Evolutionary conservation across 306 rosid genomes (phyloP), one percentile per base, ranked within the genome.

Genomic region (Delonix regia): DNA sequence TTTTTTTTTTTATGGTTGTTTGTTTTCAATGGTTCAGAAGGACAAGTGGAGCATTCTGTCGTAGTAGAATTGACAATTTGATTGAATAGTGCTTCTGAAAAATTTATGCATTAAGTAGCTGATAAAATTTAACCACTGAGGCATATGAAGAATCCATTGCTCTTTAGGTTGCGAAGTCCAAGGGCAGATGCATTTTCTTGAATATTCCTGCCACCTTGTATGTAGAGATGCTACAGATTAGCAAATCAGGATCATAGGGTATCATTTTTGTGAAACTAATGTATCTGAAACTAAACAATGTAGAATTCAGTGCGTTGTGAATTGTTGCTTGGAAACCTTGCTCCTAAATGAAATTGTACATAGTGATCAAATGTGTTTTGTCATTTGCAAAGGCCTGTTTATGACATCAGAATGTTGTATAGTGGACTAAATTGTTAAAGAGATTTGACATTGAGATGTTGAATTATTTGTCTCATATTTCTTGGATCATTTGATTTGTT

Each of bases 361-460:
- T 10, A 8, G 24, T 48, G 53, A 24, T 6, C 5, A 24, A 25
- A 57, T 12, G 38, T 14, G n/a, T 27, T 25, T 25, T 27, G 18
- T 24, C 15, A 25, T 59, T 12, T 27, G 16, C 33, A 25, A 5
- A 63, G 24, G 22, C 42, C 16, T 28, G 42, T 61, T 61, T 61
- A 28, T 59, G 67, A 61, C 21, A 14, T 15, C 67, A 60, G 34
- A 60, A 60, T 60, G 19, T 27, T 59, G 38, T 5, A 15, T 15
- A 61, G 16, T 6, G 22, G 28, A 34, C 45, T 16, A 33, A 16
- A 9, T 52, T 22, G 69, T n/a, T 75, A 12, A 25, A 76, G 68
- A 79, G 28, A 36, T 76, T 81, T 76, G 67, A 18, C 30, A 41
- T 28, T 34, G 39, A 5, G 69, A 33, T 61, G 45, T 60, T 59